Evolutionary conservation across 768 basidiomycete species (phyloP), one percentile per base, ranked within the genome.

Genomic region (Boletus speciosus): DNA sequence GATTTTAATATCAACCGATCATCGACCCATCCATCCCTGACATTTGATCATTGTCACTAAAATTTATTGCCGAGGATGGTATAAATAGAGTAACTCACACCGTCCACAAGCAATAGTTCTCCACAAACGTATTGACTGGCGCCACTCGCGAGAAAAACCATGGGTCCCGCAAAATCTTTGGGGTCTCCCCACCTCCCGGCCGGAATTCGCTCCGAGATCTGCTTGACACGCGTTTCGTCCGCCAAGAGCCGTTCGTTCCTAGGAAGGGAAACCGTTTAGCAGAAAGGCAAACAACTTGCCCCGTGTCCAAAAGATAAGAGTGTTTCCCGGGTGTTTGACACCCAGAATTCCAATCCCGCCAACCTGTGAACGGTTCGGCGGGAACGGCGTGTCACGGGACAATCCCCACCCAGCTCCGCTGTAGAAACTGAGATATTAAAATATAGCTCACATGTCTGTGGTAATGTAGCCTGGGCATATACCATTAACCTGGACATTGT

Each of bases 381-480:
- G 52, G 37, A 49, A 47, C 16, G n/a, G 39, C 23, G 19, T 27
- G 40, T 58, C 61, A 59, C 48, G 47, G 40, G 48, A 39, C 11
- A 29, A 53, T 38, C 50, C 25, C 38, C 29, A 44, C 37, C 54
- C 41, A 32, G 48, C 44, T 25, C 36, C 45, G 49, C 21, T 41
- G 46, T 36, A 40, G 34, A 52, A 49, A 41, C 38, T 34, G 54
- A 52, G 52, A 61, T 54, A 57, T 38, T 49, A 53, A 53, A 53
- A 55, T 19, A 73, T 67, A 52, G 47, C 56, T 74, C 73, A 90
- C 88, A 93, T 93, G 61, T 96, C 93, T 35, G 93, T 96, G 27
- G 81, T 80, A 63, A 95, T 86, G 71, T 93, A 94, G 32, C 92
- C 93, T 31, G 92, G 92, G 60, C 85, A 86, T 59, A 96, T 89